Evolutionary conservation across 2,329 filamentous ascomycete genomes (phyloP).

Genomic region (Mycogone perniciosa): DNA sequence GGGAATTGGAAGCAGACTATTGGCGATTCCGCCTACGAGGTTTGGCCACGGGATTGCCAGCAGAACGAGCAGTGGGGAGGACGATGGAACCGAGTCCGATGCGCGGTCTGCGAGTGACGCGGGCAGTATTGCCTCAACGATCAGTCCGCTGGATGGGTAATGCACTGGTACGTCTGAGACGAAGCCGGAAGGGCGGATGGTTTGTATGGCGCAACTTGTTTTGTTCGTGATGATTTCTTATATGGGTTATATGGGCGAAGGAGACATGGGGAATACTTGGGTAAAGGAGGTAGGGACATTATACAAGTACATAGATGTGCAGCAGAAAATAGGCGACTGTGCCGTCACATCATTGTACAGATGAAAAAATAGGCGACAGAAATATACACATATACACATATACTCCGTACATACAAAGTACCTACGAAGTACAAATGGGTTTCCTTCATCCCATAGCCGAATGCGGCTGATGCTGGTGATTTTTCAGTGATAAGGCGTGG

Average conservation of each 20-base stretch:
- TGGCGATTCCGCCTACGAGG: conserved; percentile 27
- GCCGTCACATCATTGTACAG: neutral
- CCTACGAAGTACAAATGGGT: no score
- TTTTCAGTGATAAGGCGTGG: neutral
- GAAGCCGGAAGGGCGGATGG: neutral
- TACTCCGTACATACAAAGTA: neutral
- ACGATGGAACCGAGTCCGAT: conserved; percentile 32
- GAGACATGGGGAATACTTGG: neutral
- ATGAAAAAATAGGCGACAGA: neutral
- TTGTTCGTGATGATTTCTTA: neutral
- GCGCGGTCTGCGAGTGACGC: conserved; percentile 31
- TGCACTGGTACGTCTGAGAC: neutral
- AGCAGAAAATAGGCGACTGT: neutral
- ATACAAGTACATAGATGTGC: neutral
- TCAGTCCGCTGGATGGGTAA: conserved; percentile 19
- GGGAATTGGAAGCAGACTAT: conserved; percentile 20
- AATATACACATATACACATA: neutral
- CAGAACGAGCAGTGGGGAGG: conserved; percentile 25
- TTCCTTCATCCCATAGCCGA: no score
- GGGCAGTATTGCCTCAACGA: conserved; percentile 31
- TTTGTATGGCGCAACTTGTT: neutral
- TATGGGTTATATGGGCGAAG: neutral
- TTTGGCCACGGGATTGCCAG: conserved; percentile 24
- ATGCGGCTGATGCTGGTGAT: neutral
- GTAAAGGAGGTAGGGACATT: no score